Evolutionary conservation across 2,329 filamentous ascomycete genomes (phyloP).

Genomic region (Dendrostoma leiphaemia): DNA sequence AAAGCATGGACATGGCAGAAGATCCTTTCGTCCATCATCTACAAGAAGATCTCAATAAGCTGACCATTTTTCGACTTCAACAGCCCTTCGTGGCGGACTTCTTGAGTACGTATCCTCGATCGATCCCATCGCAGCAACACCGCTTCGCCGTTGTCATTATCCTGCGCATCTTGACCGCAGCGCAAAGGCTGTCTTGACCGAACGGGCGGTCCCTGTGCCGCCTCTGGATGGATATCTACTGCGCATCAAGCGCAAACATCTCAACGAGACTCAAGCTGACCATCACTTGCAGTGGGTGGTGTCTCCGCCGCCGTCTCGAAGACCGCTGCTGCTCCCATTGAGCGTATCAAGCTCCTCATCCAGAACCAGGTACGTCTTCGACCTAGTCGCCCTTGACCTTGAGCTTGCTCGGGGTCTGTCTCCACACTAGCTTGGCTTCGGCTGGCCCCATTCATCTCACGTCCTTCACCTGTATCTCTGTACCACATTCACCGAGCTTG

Average conservation of each 20-base stretch:
- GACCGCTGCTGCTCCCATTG: slow-evolving; percentile 98
- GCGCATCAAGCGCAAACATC: neutral
- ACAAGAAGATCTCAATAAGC: slow-evolving; percentile 5
- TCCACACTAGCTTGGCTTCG: neutral
- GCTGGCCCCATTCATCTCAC: neutral
- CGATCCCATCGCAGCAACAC: neutral
- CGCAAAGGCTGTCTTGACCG: neutral
- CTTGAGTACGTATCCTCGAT: slow-evolving; percentile 74
- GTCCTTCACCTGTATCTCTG: neutral
- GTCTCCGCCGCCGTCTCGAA: slow-evolving; percentile 99
- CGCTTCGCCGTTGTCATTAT: neutral
- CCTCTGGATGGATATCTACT: no score
- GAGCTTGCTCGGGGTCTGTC: no score
- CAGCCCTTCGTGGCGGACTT: slow-evolving; percentile 97
- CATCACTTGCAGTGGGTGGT: slow-evolving; percentile 82
- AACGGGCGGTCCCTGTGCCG: no score
- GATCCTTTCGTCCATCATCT: slow-evolving; percentile 32
- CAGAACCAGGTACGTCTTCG: slow-evolving; percentile 99
- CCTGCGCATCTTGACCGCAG: neutral
- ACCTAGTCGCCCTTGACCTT: no score
- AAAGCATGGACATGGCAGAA: slow-evolving; percentile 5
- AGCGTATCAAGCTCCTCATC: slow-evolving; percentile 99
- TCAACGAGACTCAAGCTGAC: no score
- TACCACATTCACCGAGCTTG: neutral
- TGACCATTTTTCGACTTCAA: slow-evolving; percentile 20